Conservation (phyloP, 1,284 basidiomycete genomes). For the Ganoderma lingzhi region DNA sequence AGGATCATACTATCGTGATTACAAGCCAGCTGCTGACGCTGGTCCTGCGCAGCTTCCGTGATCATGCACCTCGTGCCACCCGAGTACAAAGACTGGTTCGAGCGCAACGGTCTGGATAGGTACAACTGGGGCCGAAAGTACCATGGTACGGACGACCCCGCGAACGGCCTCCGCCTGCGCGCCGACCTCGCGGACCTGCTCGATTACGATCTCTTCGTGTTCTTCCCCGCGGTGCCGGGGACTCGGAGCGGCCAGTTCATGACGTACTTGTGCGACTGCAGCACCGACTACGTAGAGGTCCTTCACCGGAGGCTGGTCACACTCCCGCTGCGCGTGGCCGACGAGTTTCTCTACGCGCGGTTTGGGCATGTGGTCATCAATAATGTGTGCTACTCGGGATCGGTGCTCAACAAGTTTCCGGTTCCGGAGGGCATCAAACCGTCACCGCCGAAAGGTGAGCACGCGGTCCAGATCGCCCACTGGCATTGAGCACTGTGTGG, state of each 20-base stretch:
- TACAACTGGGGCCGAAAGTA: neutral
- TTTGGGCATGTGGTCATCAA: conserved; percentile 6
- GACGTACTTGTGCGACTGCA: neutral
- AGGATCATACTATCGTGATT: too few relatives aligned
- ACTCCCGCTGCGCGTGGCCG: neutral
- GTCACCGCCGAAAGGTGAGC: too few relatives aligned
- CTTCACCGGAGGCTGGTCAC: conserved; percentile 1
- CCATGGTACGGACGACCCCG: neutral
- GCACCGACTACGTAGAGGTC: conserved; percentile 1
- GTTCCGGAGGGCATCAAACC: too few relatives aligned
- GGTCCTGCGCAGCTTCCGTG: neutral
- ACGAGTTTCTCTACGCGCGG: conserved; percentile 10
- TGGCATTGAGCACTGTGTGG: too few relatives aligned
- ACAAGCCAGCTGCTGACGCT: too few relatives aligned
- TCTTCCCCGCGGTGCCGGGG: neutral
- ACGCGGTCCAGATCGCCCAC: too few relatives aligned
- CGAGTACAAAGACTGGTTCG: neutral
- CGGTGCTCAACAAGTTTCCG: too few relatives aligned
- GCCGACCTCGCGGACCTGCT: neutral
- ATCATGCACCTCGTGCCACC: neutral
- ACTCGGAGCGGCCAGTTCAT: neutral
- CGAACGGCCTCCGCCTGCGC: neutral
- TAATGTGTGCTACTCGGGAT: neutral
- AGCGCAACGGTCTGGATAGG: neutral
- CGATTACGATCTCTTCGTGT: neutral